Evolutionary conservation across 1,284 basidiomycete species (phyloP).

Genomic region (Cutaneotrichosporon sp.): DNA sequence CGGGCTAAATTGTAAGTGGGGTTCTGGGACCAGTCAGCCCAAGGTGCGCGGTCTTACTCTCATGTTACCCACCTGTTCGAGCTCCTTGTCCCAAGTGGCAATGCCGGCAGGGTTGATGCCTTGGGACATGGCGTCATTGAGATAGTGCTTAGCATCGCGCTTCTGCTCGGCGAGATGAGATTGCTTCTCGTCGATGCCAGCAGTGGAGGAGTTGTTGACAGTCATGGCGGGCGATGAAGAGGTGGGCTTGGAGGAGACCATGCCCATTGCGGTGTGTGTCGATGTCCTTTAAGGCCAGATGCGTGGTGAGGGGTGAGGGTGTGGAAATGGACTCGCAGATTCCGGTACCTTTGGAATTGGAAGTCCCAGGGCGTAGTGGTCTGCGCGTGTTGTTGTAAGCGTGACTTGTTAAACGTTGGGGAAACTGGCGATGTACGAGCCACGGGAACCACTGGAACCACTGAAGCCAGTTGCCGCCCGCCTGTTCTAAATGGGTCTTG

Average conservation of each 20-base stretch:
- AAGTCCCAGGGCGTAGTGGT: too few species aligned
- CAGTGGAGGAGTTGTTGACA: neutral
- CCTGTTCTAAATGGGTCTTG: too few species aligned
- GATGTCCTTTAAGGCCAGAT: neutral
- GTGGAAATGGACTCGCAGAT: neutral
- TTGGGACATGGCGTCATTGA: conserved; percentile 1
- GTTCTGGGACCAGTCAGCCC: conserved; percentile 23
- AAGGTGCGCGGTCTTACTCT: too few species aligned
- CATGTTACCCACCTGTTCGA: conserved; percentile 46
- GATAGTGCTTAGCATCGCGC: neutral
- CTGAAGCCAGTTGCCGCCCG: too few species aligned
- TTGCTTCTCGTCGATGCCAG: conserved; percentile 10
- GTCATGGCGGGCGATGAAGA: neutral
- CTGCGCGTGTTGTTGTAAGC: too few species aligned
- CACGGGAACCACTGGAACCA: too few species aligned
- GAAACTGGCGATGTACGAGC: too few species aligned
- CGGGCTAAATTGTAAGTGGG: conserved; percentile 71
- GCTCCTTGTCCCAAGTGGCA: conserved; percentile 60
- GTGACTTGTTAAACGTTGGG: too few species aligned
- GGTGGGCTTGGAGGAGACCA: neutral
- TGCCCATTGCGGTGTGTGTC: neutral
- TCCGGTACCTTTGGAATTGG: too few species aligned
- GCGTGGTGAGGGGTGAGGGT: neutral
- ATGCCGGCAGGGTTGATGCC: conserved; percentile 56
- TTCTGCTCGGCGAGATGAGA: conserved; percentile 7